Evolutionary conservation across 148 eudicot genomes (phyloP).

Genomic region (Arbutus unedo): DNA sequence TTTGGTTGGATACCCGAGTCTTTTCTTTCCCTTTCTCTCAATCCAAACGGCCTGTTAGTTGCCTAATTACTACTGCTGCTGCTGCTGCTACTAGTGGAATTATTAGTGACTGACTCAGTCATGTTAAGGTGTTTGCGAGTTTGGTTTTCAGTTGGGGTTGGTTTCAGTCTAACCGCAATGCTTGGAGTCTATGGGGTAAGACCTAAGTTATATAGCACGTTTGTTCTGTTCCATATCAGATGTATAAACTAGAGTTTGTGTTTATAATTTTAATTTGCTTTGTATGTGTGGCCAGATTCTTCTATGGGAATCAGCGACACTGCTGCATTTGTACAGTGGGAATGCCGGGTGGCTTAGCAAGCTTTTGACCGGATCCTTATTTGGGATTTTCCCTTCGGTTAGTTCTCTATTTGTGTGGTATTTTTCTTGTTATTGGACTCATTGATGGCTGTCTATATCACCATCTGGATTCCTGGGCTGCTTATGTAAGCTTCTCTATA

Average conservation of each 20-base stretch:
- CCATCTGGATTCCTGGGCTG: background rate
- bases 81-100: background rate
- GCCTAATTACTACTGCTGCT: background rate
- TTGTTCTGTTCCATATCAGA: background rate
- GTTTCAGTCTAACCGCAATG: conserved; percentile 64
- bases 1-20: background rate
- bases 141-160: conserved; percentile 81
- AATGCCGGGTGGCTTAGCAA: conserved; percentile 35
- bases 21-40: background rate
- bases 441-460: background rate
- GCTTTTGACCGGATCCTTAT: conserved; percentile 46
- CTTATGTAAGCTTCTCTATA: background rate
- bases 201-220: background rate
- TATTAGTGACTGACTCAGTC: background rate
- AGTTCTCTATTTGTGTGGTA: conserved; percentile 24
- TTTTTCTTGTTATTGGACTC: conserved; percentile 1
- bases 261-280: conserved; percentile 7
- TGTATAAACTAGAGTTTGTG: background rate
- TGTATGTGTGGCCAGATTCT: conserved; percentile 44
- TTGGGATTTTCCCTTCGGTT: conserved; percentile 64
- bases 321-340: conserved; percentile 40
- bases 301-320: conserved; percentile 44
- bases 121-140: conserved; percentile 51
- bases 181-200: conserved; percentile 68
- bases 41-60: background rate